Percentiles rank a stretch among this genome's conserved stretches.
Conservation (phyloP, 2,329 filamentous ascomycete genomes). For the Ophiostoma triangulosporum region DNA sequence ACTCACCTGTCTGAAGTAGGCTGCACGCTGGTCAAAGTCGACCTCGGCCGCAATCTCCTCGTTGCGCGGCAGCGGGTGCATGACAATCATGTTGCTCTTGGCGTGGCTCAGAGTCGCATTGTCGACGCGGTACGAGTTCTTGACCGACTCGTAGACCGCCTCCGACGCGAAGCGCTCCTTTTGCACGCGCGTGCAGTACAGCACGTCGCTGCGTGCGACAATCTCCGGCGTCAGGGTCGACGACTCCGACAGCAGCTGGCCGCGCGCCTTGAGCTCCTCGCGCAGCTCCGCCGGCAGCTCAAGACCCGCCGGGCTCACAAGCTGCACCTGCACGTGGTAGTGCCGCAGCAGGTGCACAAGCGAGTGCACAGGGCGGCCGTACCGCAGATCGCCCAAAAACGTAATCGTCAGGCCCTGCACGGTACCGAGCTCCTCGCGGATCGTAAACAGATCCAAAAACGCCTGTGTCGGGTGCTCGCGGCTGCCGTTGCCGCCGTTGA, state of each 20-base stretch:
- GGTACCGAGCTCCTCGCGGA: conserved; percentile 91
- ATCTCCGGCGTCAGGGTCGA: conserved; percentile 76
- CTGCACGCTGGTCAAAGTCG: conserved; percentile 90
- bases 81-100: conserved; percentile 83
- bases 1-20: conserved; percentile 98
- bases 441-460: conserved; percentile 95
- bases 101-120: conserved; percentile 81
- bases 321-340: conserved; percentile 89
- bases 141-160: conserved; percentile 72
- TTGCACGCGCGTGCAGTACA: conserved; percentile 95
- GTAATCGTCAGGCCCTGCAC: conserved; percentile 93
- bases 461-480: conserved; percentile 96
- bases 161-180: conserved; percentile 84
- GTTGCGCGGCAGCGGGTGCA: conserved; percentile 92
- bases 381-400: conserved; percentile 83
- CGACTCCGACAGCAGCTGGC: conserved; percentile 64
- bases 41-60: conserved; percentile 90
- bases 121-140: conserved; percentile 80
- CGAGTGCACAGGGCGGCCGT: conserved; percentile 90
- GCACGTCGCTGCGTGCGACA: conserved; percentile 70
- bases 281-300: conserved; percentile 63
- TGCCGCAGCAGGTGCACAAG: conserved; percentile 86
- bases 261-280: conserved; percentile 55
- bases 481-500: conserved; percentile 94
- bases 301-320: conserved; percentile 72